A percentile compares a stretch with the other conserved stretches of the same genome.
Conservation (phyloP, 2,329 filamentous ascomycete species). For the Aspergillus vadensis region DNA sequence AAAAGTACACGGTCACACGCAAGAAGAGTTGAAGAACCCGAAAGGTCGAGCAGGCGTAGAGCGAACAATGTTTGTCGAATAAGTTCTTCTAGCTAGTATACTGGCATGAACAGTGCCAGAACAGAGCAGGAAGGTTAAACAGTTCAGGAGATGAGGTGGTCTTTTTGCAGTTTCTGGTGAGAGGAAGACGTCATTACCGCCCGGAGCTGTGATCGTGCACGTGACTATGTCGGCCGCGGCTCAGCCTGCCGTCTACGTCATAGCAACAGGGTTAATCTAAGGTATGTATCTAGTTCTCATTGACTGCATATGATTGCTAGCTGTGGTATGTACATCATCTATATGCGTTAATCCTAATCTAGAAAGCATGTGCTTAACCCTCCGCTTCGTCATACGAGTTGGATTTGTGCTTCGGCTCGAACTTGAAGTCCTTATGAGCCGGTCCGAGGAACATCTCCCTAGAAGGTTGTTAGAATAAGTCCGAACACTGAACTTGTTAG, state of each 20-base stretch:
- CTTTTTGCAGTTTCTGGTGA: conserved; percentile 53
- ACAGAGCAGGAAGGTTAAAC: background rate
- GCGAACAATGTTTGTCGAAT: background rate
- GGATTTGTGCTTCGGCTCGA: conserved; percentile 97
- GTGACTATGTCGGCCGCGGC: conserved; percentile 12
- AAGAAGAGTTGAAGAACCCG: background rate
- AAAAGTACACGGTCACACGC: conserved; percentile 11
- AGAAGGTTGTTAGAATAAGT: conserved; percentile 12
- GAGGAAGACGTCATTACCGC: conserved; percentile 39
- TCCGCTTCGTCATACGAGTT: conserved; percentile 79
- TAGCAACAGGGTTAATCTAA: background rate
- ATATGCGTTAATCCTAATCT: background rate
- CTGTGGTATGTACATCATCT: conserved; percentile 2
- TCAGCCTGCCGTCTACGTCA: conserved; percentile 1
- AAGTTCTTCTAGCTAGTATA: background rate
- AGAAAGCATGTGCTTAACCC: conserved; percentile 36
- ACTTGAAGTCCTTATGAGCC: conserved; percentile 85
- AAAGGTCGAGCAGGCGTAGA: background rate
- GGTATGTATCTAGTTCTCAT: background rate
- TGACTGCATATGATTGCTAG: background rate
- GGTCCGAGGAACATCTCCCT: conserved; percentile 98
- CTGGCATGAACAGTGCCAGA: background rate
- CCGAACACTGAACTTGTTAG: conserved; percentile 12
- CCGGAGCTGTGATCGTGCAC: conserved; percentile 17
- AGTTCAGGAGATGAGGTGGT: conserved; percentile 65